These are phyloP conservation scores for Pulicaria dysenterica DNA, from an alignment of 129 eudicot species.

Conservation along the genomic window DNA sequence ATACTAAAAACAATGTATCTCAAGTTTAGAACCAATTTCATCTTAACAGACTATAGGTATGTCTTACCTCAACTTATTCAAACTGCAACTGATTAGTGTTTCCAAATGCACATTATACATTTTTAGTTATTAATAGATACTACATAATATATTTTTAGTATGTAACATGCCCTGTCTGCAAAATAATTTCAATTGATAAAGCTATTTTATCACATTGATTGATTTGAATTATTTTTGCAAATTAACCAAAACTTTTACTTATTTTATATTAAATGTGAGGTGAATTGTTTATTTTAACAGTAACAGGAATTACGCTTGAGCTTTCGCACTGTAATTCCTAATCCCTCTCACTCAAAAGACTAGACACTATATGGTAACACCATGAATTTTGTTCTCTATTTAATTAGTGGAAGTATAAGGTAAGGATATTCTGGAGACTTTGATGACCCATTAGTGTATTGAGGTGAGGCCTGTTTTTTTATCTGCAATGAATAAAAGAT, in stretches of 20 bases:
- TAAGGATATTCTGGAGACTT: background rate
- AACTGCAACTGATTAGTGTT: background rate
- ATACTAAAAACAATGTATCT: background rate
- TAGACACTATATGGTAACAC: background rate
- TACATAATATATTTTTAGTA: background rate
- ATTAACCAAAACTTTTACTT: background rate
- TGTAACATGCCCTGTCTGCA: background rate
- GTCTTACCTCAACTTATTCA: slow-evolving; percentile 9
- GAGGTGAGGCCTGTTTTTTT: background rate
- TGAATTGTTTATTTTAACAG: background rate
- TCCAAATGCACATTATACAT: background rate
- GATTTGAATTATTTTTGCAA: background rate
- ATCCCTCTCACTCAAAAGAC: background rate
- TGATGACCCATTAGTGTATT: background rate
- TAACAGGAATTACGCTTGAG: background rate
- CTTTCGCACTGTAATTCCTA: background rate
- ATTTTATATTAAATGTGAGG: background rate
- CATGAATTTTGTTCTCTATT: background rate
- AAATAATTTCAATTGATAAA: background rate
- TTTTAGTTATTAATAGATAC: background rate
- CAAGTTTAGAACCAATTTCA: slow-evolving; percentile 7
- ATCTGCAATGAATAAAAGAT: background rate
- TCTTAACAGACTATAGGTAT: background rate
- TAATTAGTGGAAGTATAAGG: slow-evolving; percentile 8
- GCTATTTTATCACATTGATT: background rate